These are phyloP conservation scores for Lactifluus echinatus DNA, from an alignment of 768 basidiomycete genomes.

Conservation along the genomic window DNA sequence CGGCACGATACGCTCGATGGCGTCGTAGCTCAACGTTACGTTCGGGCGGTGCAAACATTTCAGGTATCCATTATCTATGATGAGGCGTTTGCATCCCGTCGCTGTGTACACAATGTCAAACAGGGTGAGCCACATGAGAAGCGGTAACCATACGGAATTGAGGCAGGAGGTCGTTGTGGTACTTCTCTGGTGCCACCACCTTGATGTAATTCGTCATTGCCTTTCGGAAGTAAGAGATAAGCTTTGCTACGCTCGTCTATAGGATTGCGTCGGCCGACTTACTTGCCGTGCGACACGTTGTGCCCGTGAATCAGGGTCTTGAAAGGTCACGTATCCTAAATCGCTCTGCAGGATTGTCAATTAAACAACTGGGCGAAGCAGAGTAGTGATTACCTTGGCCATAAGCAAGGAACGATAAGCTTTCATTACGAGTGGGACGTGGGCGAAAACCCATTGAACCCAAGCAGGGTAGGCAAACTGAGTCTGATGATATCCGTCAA, in stretches of 20 bases:
- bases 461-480: conserved; percentile 36
- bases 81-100: conserved; percentile 56
- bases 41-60: conserved; percentile 44
- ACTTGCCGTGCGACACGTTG: conserved; percentile 1
- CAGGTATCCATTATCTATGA: conserved; percentile 53
- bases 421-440: conserved; percentile 43
- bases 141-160: conserved; percentile 36
- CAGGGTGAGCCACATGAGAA: neutral
- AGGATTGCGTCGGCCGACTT: neutral
- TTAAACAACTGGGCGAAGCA: neutral
- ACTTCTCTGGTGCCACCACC: conserved; percentile 32
- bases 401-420: conserved; percentile 41
- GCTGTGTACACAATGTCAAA: conserved; percentile 26
- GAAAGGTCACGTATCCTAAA: neutral
- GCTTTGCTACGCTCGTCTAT: neutral
- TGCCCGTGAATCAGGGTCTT: neutral
- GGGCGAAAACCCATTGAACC: conserved; percentile 45
- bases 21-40: conserved; percentile 41
- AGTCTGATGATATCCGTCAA: conserved; percentile 22
- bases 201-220: conserved; percentile 38
- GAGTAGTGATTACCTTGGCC: conserved; percentile 33
- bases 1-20: conserved; percentile 40
- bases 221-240: conserved; percentile 25
- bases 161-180: conserved; percentile 35
- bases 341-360: conserved; percentile 2